Conservation (phyloP, 1,284 basidiomycete genomes). For the Trametes polyzona region DNA sequence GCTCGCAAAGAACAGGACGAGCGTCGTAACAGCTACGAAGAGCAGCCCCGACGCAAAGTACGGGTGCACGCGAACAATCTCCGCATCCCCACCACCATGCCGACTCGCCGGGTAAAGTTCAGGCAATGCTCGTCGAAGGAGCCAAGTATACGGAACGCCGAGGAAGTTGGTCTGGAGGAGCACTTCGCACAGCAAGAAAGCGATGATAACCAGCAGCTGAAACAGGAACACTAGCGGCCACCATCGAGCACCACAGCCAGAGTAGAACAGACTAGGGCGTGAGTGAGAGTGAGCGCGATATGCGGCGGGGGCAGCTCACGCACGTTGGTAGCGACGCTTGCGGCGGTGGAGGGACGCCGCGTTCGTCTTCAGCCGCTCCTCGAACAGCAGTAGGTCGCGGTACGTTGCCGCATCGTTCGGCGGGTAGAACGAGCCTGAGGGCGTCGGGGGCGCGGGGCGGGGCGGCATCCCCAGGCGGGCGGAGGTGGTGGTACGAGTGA, state of each 20-base stretch:
- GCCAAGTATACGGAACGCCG: conserved; percentile 60
- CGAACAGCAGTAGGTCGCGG: conserved; percentile 90
- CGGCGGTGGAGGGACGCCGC: conserved; percentile 81
- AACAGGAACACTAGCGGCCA: conserved; percentile 70
- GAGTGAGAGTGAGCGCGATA: conserved; percentile 11
- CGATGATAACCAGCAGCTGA: conserved; percentile 70
- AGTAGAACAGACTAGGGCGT: neutral
- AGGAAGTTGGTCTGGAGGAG: conserved; percentile 71
- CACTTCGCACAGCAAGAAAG: conserved; percentile 75
- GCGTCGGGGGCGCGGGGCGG: conserved; percentile 4
- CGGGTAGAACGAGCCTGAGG: conserved; percentile 51
- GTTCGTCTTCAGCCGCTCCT: conserved; percentile 95
- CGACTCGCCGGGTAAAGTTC: conserved; percentile 50
- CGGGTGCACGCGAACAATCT: conserved; percentile 56
- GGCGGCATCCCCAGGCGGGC: neutral
- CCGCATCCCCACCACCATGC: conserved; percentile 35
- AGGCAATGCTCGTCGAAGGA: conserved; percentile 54
- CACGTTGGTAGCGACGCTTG: conserved; percentile 88
- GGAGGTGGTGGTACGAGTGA: conserved; percentile 3
- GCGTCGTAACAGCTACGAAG: conserved; percentile 86
- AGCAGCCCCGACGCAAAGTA: conserved; percentile 79
- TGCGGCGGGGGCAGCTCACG: conserved; percentile 37
- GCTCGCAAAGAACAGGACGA: conserved; percentile 94
- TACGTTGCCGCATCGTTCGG: conserved; percentile 77
- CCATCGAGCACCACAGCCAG: neutral